Evolutionary conservation across 805 yeast species (phyloP), one percentile per base, ranked within the genome.

Genomic region (Wickerhamomyces kurtzmanii): DNA sequence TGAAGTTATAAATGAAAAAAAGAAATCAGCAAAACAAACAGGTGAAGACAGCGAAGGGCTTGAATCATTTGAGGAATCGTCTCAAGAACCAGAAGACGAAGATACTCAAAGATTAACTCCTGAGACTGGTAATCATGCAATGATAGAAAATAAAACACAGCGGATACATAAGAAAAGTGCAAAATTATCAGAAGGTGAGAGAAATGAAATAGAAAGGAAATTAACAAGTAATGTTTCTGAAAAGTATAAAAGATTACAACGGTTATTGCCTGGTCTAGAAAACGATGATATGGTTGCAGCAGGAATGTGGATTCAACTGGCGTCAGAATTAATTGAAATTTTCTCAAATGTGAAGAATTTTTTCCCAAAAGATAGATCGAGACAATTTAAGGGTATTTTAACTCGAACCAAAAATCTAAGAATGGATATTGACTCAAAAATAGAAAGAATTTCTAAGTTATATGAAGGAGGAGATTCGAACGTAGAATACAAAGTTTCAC

Each of bases 241-340:
- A 29, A 75, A 68, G 33, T 72, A 57, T 43, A 62, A 65, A 10
- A 59, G 78, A 35, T 57, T 80, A 49, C 56, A 62, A 12, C 59
- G 77, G 30, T 62, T 78, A 28, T 57, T 62, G 19, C 55, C 55
- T 1, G 71, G 71, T 3, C 37, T 74, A 22, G 65, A 59, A 23
- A 40, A 48, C 4, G 71, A 66, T 4, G 78, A 76, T 36, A 55
- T 51, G 11, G 73, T 71, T n/a, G 81, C 91, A 0, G 66, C 74
- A 3, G 61, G 67, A 6, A 70, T 83, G 2, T 91, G 97, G 97
- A 66, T 83, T 38, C 83, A 84, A 34, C 59, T 75, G 5, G 95
- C 89, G 0, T 70, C 83, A 3, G 94, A 81, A 39, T 62, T 91
- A 28, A 73, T 89, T 23, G 94, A 86, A 44, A 72, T 82, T 34